phyloP scores from a whole-genome alignment of 1,284 basidiomycete genomes.

The Ceratobasidium papillatum region DNA sequence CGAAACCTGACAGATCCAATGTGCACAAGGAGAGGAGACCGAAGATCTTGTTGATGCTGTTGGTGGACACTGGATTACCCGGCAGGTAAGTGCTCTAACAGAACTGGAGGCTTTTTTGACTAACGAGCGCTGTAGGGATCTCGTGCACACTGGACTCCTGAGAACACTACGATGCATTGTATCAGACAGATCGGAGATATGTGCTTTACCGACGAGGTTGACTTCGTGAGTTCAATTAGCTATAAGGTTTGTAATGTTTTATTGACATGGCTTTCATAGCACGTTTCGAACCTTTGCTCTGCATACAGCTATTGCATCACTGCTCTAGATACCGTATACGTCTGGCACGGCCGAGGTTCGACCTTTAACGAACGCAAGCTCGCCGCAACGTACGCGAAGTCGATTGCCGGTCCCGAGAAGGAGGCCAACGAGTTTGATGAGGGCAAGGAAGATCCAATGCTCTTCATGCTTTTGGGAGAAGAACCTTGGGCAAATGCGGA shows the following conservation, averaged over 20 bases:
- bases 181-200: constrained; percentile 63
- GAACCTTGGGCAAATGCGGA: constrained; percentile 75
- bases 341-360: constrained; percentile 81
- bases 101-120: constrained; percentile 9
- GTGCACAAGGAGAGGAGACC: constrained; percentile 68
- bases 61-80: constrained; percentile 69
- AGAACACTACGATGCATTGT: constrained; percentile 82
- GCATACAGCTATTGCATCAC: constrained; percentile 79
- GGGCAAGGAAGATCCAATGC: constrained; percentile 72
- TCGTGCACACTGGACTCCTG: constrained; percentile 74
- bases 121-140: constrained; percentile 60
- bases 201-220: constrained; percentile 73
- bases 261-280: constrained; percentile 53
- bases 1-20: constrained; percentile 56
- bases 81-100: constrained; percentile 63
- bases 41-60: constrained; percentile 66
- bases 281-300: constrained; percentile 74
- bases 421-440: constrained; percentile 65
- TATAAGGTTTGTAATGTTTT: not conserved
- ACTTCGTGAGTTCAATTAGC: constrained; percentile 62
- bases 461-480: constrained; percentile 82
- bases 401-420: constrained; percentile 55
- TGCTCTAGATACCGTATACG: constrained; percentile 72
- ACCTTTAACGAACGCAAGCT: constrained; percentile 63
- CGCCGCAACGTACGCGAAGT: constrained; percentile 66